Evolutionary conservation across 805 yeast genomes (phyloP), one percentile per base, ranked within the genome.

Genomic region (Zygoascus tannicola): DNA sequence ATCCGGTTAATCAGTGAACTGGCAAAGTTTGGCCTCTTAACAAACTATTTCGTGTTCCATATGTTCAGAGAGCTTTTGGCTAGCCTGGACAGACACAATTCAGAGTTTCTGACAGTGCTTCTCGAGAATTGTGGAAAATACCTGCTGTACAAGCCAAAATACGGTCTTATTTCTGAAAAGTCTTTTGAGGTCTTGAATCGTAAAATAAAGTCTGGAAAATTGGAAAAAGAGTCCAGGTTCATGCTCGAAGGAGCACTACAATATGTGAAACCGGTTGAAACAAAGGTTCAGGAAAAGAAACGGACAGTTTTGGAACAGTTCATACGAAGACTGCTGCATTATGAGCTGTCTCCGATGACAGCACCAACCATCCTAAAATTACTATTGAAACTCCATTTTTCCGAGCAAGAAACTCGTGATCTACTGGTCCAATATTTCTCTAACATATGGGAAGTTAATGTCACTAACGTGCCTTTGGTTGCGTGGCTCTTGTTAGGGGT

Each of bases 61-160:
- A 82, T 81, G 56, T 70, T 87, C 38, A 69, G 85, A 53, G 63
- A 71, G 1, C 63, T 85, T 50, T 73, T 82, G 1, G 54, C 76
- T 44, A 72, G 73, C 42, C 53, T 76, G 30, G 67, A 71, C 4
- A 67, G 71, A 0, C 72, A 73, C 48, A 84, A 81, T 56, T 71
- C 84, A 46, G 94, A 83, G 52, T 73, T 80, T 5, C 62, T 87
- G 44, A 69, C 77, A 7, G 70, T 80, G n/a, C 64, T 85, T 35
- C 80, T 85, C 54, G 94, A 87, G 53, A 68, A 75, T 32, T 72
- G 85, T 52, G 95, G 95, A 0, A 68, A 76, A 45, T 75, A 78
- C 46, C 66, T 87, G 40, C 57, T 81, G 36, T 65, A 74, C 48
- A 70, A 69, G 44, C 71, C 76, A 0, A 84, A 78, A 20, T 80